Base-by-base conservation (phyloP, 2,329 filamentous ascomycete genomes). In the Lasiodiplodia theobromae region DNA sequence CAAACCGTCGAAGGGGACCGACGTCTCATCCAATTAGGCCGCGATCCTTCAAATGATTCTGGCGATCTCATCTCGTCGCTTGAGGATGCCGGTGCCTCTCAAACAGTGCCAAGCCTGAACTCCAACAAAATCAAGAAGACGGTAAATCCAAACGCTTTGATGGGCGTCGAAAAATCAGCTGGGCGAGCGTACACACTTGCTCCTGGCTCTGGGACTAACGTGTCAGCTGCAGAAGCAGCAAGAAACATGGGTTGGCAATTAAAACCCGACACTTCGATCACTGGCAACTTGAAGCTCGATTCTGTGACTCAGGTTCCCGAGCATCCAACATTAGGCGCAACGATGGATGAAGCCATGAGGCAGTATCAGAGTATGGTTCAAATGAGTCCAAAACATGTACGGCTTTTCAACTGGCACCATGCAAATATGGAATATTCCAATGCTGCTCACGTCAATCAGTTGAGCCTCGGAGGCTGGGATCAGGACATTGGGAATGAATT, bases 391-490 rank as follows among this genome's bases (percentile, higher is more conserved):
- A 92, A 93, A 76, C 96, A 99, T 75, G 90, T 97, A 79, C 89
- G 96, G 56, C 84, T 99, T 18, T 86, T 98, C 75, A 99, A 97
- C 76, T 99, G 96, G 96, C 96, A 99, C 79, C 92, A 97, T 78
- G 96, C 96, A 72, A 99, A 99, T 76, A 86, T 99, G 16, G 96
- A 99, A 79, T 99, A 99, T 77, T 96, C 95, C 71, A 99, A 98
- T 78, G 96, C 96, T 2, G 92, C 90, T 2, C 96, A 94, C 72
- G 89, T 97, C 67, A 90, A 92, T 72, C 91, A 92, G 71, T 87
- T 99, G 21, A 98, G 95, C 78, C 87, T 99, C 16, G 89, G 91
- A 8, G 91, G 94, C 0, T 98, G 96, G 93, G 96, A 99, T 79
- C 94, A 99, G 74, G 96, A 99, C 76, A 94, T 94, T 62, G 96